phyloP scores from a whole-genome alignment of 345 rosid species.

The Brassica cretica region DNA sequence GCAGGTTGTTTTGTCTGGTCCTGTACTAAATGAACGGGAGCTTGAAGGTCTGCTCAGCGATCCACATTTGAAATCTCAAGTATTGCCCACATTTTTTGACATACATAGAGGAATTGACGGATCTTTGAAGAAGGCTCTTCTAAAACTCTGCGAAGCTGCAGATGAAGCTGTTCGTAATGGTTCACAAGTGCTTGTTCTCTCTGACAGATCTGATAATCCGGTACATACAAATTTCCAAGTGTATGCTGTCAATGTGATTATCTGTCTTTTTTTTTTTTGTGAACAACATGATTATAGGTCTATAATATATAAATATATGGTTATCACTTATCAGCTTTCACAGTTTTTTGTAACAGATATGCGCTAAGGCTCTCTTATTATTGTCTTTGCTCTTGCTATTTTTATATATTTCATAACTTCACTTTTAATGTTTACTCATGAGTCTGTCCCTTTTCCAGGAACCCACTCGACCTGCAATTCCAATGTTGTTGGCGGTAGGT shows the following conservation, averaged over 20 bases:
- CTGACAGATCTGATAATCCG: slow-evolving; percentile 82
- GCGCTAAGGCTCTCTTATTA: slow-evolving; percentile 9
- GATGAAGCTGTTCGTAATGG: slow-evolving; percentile 98
- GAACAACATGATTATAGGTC: background rate
- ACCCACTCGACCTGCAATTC: slow-evolving; percentile 90
- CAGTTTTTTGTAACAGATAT: background rate
- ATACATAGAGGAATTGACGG: slow-evolving; percentile 92
- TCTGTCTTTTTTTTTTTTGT: background rate
- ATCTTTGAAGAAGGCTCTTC: slow-evolving; percentile 70
- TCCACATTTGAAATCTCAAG: slow-evolving; percentile 60
- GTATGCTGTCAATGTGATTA: slow-evolving; percentile 8
- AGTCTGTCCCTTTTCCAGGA: slow-evolving; percentile 51
- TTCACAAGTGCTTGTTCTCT: slow-evolving; percentile 89
- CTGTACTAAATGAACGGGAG: slow-evolving; percentile 92
- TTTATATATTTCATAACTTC: background rate
- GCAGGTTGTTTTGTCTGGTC: slow-evolving; percentile 84
- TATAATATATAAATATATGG: slow-evolving; percentile 13
- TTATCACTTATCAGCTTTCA: slow-evolving; percentile 19
- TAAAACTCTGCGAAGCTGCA: slow-evolving; percentile 89
- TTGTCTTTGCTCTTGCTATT: slow-evolving; percentile 8
- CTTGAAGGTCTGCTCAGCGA: slow-evolving; percentile 83
- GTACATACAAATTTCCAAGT: slow-evolving; percentile 45
- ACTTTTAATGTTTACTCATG: slow-evolving; percentile 5
- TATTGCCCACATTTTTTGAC: slow-evolving; percentile 79
- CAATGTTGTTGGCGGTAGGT: slow-evolving; percentile 95